phyloP scores from a whole-genome alignment of 1,284 basidiomycete species.

The Albatrellus sp. region DNA sequence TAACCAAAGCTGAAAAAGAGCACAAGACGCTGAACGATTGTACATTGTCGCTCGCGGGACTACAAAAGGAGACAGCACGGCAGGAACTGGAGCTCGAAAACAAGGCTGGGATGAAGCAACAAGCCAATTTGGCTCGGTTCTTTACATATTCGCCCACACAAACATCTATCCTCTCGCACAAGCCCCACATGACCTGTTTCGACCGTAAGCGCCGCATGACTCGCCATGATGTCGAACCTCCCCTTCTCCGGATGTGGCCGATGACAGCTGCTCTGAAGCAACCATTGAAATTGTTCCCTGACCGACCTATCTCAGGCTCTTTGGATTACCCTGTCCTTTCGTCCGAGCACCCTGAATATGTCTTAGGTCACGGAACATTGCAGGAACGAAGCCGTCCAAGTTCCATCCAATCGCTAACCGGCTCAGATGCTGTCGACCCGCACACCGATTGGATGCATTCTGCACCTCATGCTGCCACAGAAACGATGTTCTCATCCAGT shows the following conservation, averaged over 20 bases:
- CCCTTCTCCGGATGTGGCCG: conserved; percentile 1
- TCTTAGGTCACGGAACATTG: background rate
- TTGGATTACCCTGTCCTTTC: background rate
- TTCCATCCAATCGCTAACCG: background rate
- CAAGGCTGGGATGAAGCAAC: conserved; percentile 4
- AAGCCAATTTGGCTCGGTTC: conserved; percentile 10
- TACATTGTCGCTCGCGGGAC: background rate
- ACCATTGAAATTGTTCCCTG: background rate
- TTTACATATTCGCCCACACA: conserved; percentile 11
- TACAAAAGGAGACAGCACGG: background rate
- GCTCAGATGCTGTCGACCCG: background rate
- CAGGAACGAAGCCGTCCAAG: too few relatives aligned
- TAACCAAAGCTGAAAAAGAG: conserved; percentile 23
- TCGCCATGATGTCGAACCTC: background rate
- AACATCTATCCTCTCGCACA: background rate
- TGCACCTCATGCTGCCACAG: background rate
- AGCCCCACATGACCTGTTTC: background rate
- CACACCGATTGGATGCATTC: background rate
- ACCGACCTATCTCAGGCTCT: background rate
- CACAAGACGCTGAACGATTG: conserved; percentile 11
- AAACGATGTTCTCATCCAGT: conserved; percentile 1
- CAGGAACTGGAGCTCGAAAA: background rate
- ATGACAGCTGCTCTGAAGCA: background rate
- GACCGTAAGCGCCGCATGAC: background rate
- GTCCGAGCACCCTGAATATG: too few relatives aligned